Evolutionary conservation across 1,284 basidiomycete species (phyloP).

Genomic region (Boletus semigastroideus): DNA sequence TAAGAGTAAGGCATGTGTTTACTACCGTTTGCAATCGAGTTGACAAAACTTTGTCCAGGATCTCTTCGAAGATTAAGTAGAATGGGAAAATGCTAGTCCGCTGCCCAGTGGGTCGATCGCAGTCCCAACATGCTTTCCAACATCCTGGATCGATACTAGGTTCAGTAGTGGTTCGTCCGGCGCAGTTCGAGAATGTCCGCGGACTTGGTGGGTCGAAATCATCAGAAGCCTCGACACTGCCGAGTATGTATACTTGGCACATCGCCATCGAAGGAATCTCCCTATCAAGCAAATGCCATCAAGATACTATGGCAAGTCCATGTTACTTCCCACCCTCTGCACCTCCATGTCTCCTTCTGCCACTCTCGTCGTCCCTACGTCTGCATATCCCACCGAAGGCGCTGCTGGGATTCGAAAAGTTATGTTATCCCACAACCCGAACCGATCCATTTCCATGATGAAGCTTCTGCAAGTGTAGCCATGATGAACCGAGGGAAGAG

Average conservation of each 20-base stretch:
- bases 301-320: neutral
- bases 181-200: neutral
- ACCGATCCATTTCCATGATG: neutral
- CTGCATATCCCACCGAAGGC: neutral
- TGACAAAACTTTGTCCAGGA: neutral
- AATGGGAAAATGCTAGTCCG: no score
- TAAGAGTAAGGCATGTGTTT: constrained; percentile 18
- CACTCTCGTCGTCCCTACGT: neutral
- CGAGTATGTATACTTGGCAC: neutral
- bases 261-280: neutral
- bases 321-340: neutral
- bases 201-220: neutral
- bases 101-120: neutral
- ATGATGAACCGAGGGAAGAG: constrained; percentile 25
- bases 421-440: constrained; percentile 13
- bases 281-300: neutral
- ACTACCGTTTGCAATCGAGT: neutral
- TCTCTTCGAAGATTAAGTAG: no score
- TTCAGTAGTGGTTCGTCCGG: neutral
- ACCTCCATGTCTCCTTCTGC: constrained; percentile 8
- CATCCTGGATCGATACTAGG: no score
- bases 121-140: no score
- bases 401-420: neutral
- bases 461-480: constrained; percentile 2
- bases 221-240: no score